Evolutionary conservation across 2,329 filamentous ascomycete species (phyloP).

Genomic region (Trichophyton equinum): DNA sequence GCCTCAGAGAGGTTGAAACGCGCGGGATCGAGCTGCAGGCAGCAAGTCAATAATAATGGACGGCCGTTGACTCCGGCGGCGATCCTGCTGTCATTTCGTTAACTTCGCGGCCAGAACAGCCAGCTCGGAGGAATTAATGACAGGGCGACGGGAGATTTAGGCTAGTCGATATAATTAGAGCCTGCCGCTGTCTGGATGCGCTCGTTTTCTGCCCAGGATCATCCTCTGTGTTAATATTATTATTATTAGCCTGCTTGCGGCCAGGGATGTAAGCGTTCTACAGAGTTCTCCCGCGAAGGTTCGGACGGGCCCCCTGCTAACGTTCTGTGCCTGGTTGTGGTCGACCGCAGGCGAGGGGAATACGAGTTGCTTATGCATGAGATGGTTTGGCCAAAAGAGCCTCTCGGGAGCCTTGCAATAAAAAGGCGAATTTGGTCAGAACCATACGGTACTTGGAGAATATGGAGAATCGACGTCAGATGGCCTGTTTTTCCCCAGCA

Average conservation of each 20-base stretch:
- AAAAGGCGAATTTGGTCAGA: too few species aligned
- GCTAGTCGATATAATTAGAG: neutral
- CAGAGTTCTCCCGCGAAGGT: too few species aligned
- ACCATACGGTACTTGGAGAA: too few species aligned
- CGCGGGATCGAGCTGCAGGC: neutral
- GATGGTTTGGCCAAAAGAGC: too few species aligned
- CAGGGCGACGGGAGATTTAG: neutral
- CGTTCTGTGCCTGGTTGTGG: too few species aligned
- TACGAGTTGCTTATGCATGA: too few species aligned
- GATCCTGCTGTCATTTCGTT: neutral
- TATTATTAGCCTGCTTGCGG: neutral
- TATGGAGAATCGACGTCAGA: too few species aligned
- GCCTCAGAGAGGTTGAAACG: neutral
- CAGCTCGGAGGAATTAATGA: neutral
- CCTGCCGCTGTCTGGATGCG: neutral
- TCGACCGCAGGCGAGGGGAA: too few species aligned
- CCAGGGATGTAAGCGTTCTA: neutral
- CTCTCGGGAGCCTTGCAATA: too few species aligned
- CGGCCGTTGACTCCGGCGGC: neutral
- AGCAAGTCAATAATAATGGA: neutral
- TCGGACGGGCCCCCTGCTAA: too few species aligned
- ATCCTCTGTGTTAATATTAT: neutral
- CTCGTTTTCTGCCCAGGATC: neutral
- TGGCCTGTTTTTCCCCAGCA: too few species aligned
- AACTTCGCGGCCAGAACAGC: neutral